phyloP scores from a whole-genome alignment of 2,329 filamentous ascomycete genomes.

The Acrocalymma vagum region DNA sequence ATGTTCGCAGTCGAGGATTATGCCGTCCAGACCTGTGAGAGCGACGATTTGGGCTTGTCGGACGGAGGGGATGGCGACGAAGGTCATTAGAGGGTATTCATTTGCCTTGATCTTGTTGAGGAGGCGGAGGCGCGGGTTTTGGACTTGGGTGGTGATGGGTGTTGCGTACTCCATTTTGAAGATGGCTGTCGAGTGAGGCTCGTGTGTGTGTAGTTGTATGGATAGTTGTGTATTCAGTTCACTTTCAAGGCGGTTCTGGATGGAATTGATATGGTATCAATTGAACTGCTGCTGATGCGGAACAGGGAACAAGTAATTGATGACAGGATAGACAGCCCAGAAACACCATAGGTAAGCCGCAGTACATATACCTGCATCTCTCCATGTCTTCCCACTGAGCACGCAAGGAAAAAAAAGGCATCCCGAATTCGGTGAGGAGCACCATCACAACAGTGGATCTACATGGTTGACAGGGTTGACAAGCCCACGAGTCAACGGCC shows the following conservation, averaged over 20 bases:
- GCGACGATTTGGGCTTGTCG: conserved; percentile 65
- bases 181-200: conserved; percentile 1
- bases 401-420: background rate
- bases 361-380: no score
- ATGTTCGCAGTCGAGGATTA: conserved; percentile 69
- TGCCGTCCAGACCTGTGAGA: conserved; percentile 71
- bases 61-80: conserved; percentile 58
- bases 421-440: conserved; percentile 9
- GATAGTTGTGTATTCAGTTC: no score
- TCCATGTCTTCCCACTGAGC: no score
- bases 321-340: no score
- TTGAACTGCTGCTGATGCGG: no score
- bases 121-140: conserved; percentile 54
- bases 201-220: no score
- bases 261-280: no score
- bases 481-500: no score
- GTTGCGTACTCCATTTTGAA: conserved; percentile 18
- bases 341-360: no score
- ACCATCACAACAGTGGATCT: conserved; percentile 4
- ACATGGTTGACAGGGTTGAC: conserved; percentile 1
- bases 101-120: conserved; percentile 54
- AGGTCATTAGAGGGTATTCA: conserved; percentile 57
- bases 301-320: no score
- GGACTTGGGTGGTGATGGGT: conserved; percentile 19
- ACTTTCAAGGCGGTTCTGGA: no score